phyloP scores from a whole-genome alignment of 2,329 filamentous ascomycete species.

The Colletotrichum sp. region DNA sequence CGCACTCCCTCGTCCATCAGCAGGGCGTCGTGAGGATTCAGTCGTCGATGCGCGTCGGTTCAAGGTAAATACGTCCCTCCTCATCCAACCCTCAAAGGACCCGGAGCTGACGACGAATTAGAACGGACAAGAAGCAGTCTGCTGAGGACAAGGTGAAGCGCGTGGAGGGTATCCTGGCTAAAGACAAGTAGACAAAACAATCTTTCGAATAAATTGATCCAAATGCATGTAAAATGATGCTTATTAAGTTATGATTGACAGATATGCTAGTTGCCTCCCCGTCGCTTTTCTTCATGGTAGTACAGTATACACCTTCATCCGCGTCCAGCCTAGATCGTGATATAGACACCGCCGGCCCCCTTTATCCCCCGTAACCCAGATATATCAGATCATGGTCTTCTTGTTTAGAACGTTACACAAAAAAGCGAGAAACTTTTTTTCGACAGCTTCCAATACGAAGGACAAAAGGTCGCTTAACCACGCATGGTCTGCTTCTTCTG shows the following conservation, averaged over 20 bases:
- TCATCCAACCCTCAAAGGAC: not conserved
- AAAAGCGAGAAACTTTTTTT: not conserved
- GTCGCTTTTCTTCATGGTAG: slow-evolving; percentile 1
- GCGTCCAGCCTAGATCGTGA: not conserved
- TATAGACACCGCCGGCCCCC: slow-evolving; percentile 4
- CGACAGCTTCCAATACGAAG: not conserved
- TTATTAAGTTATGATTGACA: slow-evolving; percentile 14
- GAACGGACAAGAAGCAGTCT: slow-evolving; percentile 85
- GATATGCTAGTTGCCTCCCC: not conserved
- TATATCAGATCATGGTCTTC: not conserved
- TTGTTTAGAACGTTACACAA: not conserved
- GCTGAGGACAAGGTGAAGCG: slow-evolving; percentile 80
- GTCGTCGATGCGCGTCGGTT: slow-evolving; percentile 85
- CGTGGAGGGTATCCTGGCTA: slow-evolving; percentile 55
- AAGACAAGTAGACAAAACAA: slow-evolving; percentile 7
- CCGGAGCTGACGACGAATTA: slow-evolving; percentile 30
- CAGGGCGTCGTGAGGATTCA: slow-evolving; percentile 84
- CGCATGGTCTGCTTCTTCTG: slow-evolving; percentile 61
- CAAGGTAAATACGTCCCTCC: slow-evolving; percentile 57
- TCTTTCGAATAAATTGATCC: not conserved
- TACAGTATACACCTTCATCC: slow-evolving; percentile 4
- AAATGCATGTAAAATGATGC: not conserved
- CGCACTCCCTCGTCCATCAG: slow-evolving; percentile 77
- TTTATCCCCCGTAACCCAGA: not conserved
- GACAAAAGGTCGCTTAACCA: slow-evolving; percentile 37